These are phyloP conservation scores for Pichia nanzhaoensis DNA, from an alignment of 805 yeast species.

Conservation along the genomic window DNA sequence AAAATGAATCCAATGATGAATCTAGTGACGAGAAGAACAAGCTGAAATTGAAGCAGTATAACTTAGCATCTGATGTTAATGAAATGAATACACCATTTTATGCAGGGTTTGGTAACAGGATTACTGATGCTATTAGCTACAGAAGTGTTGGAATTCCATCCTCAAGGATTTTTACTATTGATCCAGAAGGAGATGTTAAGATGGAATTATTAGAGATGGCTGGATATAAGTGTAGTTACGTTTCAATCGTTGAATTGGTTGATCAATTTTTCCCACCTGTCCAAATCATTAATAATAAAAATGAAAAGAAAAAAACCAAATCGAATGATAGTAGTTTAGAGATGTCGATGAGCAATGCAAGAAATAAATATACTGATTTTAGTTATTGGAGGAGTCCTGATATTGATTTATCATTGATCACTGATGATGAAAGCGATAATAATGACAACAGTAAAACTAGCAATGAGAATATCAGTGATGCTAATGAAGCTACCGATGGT, in stretches of 20 bases:
- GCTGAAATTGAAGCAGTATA: not conserved
- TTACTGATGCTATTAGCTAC: constrained; percentile 93
- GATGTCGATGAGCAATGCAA: constrained; percentile 28
- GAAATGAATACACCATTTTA: constrained; percentile 64
- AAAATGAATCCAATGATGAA: too few relatives aligned
- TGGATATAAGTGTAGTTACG: constrained; percentile 82
- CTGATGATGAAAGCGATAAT: constrained; percentile 42
- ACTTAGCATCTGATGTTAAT: constrained; percentile 26
- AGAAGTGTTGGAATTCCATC: constrained; percentile 91
- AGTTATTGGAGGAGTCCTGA: constrained; percentile 90
- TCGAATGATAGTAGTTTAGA: not conserved
- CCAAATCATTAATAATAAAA: constrained; percentile 13
- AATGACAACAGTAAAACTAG: not conserved
- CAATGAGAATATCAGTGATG: not conserved
- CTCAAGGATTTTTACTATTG: constrained; percentile 90
- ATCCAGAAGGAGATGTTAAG: constrained; percentile 94
- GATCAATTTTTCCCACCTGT: constrained; percentile 97
- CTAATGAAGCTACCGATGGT: not conserved
- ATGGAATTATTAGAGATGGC: constrained; percentile 93
- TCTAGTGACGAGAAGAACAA: too few relatives aligned
- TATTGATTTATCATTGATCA: constrained; percentile 39
- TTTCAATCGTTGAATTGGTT: constrained; percentile 85
- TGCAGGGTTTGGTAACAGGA: constrained; percentile 96
- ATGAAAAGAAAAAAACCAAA: constrained; percentile 8
- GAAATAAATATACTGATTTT: constrained; percentile 73